These are phyloP conservation scores for Kentomonas sorsogonicus DNA, from an alignment of 208 protist genomes.

Conservation along the genomic window DNA sequence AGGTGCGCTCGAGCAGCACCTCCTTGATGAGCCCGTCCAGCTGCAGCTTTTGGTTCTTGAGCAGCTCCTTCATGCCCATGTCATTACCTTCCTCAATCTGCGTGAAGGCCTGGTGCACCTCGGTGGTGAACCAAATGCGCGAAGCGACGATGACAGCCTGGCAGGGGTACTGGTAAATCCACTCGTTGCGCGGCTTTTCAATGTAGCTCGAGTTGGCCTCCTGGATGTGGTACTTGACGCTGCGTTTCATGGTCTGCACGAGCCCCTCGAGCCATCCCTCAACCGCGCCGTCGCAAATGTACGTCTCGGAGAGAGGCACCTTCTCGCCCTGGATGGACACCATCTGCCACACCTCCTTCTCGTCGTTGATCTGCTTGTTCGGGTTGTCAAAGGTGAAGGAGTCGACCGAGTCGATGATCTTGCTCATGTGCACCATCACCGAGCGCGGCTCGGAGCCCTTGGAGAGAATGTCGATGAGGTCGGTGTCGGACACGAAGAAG, in stretches of 20 bases:
- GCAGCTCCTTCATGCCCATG: conserved; percentile 96
- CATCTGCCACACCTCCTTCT: conserved; percentile 90
- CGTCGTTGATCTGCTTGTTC: conserved; percentile 31
- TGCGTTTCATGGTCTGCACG: conserved; percentile 79
- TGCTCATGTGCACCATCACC: conserved; percentile 96
- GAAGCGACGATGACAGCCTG: conserved; percentile 94
- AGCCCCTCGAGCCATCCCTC: conserved; percentile 96
- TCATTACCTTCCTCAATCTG: conserved; percentile 98
- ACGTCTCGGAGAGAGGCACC: conserved; percentile 89
- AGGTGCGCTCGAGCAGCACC: conserved; percentile 90
- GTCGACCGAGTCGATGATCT: conserved; percentile 94
- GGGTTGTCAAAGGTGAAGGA: conserved; percentile 89
- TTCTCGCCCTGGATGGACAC: conserved; percentile 92
- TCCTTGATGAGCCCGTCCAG: conserved; percentile 93
- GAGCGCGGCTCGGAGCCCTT: conserved; percentile 92
- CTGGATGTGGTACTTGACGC: conserved; percentile 81
- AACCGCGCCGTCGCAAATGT: conserved; percentile 93
- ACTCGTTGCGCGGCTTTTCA: conserved; percentile 95
- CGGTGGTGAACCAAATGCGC: conserved; percentile 97
- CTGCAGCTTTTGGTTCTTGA: conserved; percentile 93
- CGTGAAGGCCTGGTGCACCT: conserved; percentile 97
- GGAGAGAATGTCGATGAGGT: conserved; percentile 97
- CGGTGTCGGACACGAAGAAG: conserved; percentile 94
- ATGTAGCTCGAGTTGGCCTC: conserved; percentile 93
- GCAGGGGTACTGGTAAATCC: conserved; percentile 96